Conservation (phyloP, 2,329 filamentous ascomycete species). For the Tolypocladium inflatum region DNA sequence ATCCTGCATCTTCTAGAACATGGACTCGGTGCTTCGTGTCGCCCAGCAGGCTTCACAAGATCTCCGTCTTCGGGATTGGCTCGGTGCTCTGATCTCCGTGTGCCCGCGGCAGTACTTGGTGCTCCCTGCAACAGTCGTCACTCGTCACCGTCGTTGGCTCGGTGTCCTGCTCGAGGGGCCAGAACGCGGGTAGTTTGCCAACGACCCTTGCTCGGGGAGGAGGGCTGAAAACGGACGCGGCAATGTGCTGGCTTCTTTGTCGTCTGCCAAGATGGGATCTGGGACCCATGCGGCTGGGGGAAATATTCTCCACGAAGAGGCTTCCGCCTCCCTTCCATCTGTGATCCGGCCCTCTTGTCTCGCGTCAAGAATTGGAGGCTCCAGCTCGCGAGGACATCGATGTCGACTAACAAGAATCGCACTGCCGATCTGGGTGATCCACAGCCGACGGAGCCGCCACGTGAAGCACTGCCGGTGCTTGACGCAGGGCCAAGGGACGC, state of each 20-base stretch:
- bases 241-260: too few species aligned
- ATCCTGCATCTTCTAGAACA: background rate
- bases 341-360: too few species aligned
- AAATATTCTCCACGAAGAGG: background rate
- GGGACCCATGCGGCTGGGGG: background rate
- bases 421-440: background rate
- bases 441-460: background rate
- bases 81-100: background rate
- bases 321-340: background rate
- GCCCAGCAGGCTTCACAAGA: background rate
- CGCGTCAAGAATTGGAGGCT: background rate
- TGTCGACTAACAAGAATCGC: background rate
- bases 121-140: background rate
- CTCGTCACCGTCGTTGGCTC: background rate
- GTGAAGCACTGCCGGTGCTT: background rate
- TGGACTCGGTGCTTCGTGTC: background rate
- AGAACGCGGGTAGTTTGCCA: too few species aligned
- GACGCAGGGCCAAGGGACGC: background rate
- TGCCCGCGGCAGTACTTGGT: background rate
- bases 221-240: background rate
- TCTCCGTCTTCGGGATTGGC: background rate
- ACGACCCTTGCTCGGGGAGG: background rate
- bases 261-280: background rate
- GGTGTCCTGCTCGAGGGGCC: too few species aligned
- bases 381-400: background rate